Conservation (phyloP, 2,329 filamentous ascomycete genomes). For the Stemphylium vesicarium region DNA sequence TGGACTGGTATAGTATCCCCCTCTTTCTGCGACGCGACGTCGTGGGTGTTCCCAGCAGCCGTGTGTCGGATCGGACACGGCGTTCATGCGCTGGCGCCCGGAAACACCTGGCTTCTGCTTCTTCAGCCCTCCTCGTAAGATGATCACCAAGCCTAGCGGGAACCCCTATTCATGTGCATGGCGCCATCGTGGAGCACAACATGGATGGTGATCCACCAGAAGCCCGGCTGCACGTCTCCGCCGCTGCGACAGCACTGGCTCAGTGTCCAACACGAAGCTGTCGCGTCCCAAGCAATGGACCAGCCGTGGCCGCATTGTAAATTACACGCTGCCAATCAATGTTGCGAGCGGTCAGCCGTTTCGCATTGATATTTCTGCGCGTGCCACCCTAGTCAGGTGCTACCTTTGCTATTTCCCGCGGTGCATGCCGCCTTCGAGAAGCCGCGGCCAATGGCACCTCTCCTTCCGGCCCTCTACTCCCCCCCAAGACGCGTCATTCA, state of each 20-base stretch:
- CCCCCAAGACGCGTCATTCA: slow-evolving; percentile 2
- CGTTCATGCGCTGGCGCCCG: slow-evolving; percentile 18
- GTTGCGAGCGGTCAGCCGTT: slow-evolving; percentile 6
- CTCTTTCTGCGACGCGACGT: slow-evolving; percentile 13
- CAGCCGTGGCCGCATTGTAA: background rate
- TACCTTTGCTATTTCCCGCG: slow-evolving; percentile 6
- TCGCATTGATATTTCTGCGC: slow-evolving; percentile 9
- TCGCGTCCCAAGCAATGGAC: background rate
- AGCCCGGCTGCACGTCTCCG: too few relatives aligned
- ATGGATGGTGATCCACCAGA: background rate
- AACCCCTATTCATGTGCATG: slow-evolving; percentile 14
- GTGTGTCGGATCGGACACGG: slow-evolving; percentile 13
- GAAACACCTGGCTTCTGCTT: slow-evolving; percentile 10
- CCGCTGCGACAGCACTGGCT: too few relatives aligned
- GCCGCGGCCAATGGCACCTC: slow-evolving; percentile 5
- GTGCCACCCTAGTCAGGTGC: slow-evolving; percentile 3
- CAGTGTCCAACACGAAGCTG: background rate
- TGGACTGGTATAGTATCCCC: background rate
- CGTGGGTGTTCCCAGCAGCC: slow-evolving; percentile 18
- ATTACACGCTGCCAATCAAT: slow-evolving; percentile 4
- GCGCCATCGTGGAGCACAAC: background rate
- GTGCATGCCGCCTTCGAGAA: slow-evolving; percentile 2
- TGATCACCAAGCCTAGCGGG: slow-evolving; percentile 16
- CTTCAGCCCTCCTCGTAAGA: slow-evolving; percentile 15
- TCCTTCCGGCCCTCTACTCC: background rate